phyloP scores from a whole-genome alignment of 2,329 filamentous ascomycete species.

The Fusarium miscanthi region DNA sequence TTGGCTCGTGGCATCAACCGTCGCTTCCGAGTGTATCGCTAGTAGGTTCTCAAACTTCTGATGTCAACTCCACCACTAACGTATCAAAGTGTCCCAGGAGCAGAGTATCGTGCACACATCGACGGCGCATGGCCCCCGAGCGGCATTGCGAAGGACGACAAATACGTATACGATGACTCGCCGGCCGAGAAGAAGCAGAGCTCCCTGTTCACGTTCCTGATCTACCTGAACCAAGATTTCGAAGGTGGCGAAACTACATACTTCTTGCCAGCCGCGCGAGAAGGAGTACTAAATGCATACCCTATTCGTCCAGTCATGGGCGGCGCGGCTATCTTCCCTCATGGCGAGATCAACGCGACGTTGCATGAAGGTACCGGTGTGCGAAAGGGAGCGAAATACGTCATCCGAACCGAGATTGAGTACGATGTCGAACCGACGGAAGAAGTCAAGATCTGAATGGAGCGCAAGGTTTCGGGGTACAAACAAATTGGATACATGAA shows the following conservation, averaged over 20 bases:
- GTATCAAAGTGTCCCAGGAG: conserved; percentile 65
- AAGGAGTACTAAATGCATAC: conserved; percentile 76
- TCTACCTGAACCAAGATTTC: conserved; percentile 79
- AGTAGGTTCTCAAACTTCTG: conserved; percentile 46
- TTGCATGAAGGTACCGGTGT: conserved; percentile 79
- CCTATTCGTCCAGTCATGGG: conserved; percentile 76
- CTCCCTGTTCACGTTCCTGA: conserved; percentile 74
- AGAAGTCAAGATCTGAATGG: not conserved
- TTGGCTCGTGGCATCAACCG: conserved; percentile 72
- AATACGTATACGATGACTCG: conserved; percentile 75
- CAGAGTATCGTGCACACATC: conserved; percentile 78
- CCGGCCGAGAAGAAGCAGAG: conserved; percentile 69
- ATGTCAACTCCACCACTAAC: not conserved
- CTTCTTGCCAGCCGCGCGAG: conserved; percentile 71
- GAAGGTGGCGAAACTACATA: conserved; percentile 78
- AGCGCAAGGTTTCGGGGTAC: not conserved
- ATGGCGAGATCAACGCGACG: conserved; percentile 73
- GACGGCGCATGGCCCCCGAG: conserved; percentile 80
- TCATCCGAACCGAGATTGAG: conserved; percentile 77
- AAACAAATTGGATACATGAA: conserved; percentile 9
- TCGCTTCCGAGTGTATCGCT: conserved; percentile 77
- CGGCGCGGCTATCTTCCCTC: conserved; percentile 74
- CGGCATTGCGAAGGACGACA: conserved; percentile 66
- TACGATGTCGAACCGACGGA: conserved; percentile 67
- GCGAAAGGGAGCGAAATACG: conserved; percentile 72